Base-by-base conservation (phyloP, 1,139 yeast species). In the Lodderomyces oxycetoniae region DNA sequence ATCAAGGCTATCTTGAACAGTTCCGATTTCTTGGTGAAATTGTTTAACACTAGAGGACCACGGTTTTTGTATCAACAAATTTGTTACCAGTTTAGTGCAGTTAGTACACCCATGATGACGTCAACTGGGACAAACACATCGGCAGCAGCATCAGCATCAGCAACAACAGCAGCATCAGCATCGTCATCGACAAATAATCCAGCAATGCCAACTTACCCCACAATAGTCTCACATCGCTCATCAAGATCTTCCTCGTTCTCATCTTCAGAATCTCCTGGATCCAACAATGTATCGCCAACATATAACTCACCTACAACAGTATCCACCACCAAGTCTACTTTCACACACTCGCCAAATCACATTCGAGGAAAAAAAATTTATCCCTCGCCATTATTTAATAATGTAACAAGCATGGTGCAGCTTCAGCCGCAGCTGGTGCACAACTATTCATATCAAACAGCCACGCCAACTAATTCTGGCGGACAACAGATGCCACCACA, bases 1-100 rank as follows among this genome's bases (percentile, higher is more conserved):
- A 51, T 63, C 20, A 51, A 53, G 31, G 53, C 69, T 3, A 47
- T 66, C 25, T 44, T 58, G 26, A 52, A 52, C 34, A 53, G 66
- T 5, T 59, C 70, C 0, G 63, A 61, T 20, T 63, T 55, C 36
- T 46, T 64, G 21, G 48, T 63, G 33, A 52, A 52, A 28, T 48
- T 55, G 28, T 66, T 67, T 41, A 49, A 52, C 39, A 47, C 61
- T 15, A 50, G 50, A 33, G 72, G 71, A 14, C 69, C 71, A 2
- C 67, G 58, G 39, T 55, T 46, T 38, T 45, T 60, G 26, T 55
- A 48, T n/a, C 36, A 26, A 17, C 24, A 14, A 27, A 30, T 11
- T 17, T 30, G 28, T 15, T 5, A 11, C 17, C 33, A 13, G 14
- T 26, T 12, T n/a, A 11, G 13, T 3, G 9, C 33, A 30, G 11